A percentile compares a stretch with the other conserved stretches of the same genome.
Evolutionary conservation across 2,329 filamentous ascomycete genomes (phyloP).

Genomic region (Colletotrichum sp.): DNA sequence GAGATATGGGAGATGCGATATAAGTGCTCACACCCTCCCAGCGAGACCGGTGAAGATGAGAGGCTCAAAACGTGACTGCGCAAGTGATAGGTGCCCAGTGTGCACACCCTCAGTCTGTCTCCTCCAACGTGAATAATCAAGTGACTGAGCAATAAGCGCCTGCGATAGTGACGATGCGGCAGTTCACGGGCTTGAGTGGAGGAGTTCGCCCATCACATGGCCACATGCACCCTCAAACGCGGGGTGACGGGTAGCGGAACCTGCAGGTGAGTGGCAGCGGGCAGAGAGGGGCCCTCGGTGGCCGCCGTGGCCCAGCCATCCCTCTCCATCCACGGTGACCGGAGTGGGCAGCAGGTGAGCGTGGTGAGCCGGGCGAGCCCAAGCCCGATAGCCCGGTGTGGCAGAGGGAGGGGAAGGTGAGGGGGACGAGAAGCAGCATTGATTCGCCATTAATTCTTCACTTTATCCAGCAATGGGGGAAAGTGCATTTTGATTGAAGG

Average conservation of each 20-base stretch:
- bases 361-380: not conserved
- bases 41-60: not conserved
- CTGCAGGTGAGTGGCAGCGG: not conserved
- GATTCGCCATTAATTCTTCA: not conserved
- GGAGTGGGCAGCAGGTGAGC: not conserved
- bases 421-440: not conserved
- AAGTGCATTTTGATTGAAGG: not conserved
- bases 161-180: not conserved
- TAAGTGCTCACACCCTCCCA: not conserved
- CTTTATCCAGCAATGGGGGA: not conserved
- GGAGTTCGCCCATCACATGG: slow-evolving; percentile 15
- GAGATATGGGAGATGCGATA: not conserved
- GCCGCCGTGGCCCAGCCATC: not conserved
- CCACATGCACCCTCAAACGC: slow-evolving; percentile 15
- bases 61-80: not conserved
- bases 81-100: not conserved
- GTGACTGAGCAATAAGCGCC: slow-evolving; percentile 5
- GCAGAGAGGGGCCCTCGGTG: not conserved
- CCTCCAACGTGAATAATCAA: slow-evolving; percentile 7
- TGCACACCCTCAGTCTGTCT: not conserved
- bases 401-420: not conserved
- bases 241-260: slow-evolving; percentile 9
- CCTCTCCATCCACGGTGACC: not conserved
- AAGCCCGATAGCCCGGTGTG: not conserved
- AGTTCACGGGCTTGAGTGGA: slow-evolving; percentile 15